A percentile compares a stretch with the other conserved stretches of the same genome.
Conservation (phyloP, 1,284 basidiomycete genomes). For the Hortiboletus rubellus region DNA sequence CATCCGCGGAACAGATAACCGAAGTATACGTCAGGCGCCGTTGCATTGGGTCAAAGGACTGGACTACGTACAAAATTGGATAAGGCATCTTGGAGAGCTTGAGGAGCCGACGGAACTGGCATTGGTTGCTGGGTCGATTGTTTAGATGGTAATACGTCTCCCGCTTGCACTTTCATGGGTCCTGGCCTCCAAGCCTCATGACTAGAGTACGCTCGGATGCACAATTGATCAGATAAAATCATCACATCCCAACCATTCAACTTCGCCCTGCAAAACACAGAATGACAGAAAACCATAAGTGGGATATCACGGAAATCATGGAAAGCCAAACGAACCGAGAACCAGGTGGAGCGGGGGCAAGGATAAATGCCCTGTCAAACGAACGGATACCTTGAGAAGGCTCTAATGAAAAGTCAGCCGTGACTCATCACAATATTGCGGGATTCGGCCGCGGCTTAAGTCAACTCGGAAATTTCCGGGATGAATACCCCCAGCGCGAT, state of each 20-base stretch:
- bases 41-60: slow-evolving; percentile 4
- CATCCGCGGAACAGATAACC: slow-evolving; percentile 8
- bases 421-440: slow-evolving; percentile 16
- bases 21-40: slow-evolving; percentile 4
- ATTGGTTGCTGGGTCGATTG: slow-evolving; percentile 23
- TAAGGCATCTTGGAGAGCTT: slow-evolving; percentile 49
- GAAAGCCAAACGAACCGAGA: slow-evolving; percentile 63
- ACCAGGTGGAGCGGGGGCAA: slow-evolving; percentile 77
- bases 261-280: slow-evolving; percentile 58
- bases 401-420: slow-evolving; percentile 39
- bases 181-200: slow-evolving; percentile 77
- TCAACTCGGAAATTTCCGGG: slow-evolving; percentile 20
- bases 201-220: slow-evolving; percentile 81
- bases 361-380: slow-evolving; percentile 90
- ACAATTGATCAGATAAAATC: slow-evolving; percentile 88
- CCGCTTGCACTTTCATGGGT: slow-evolving; percentile 64
- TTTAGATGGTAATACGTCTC: slow-evolving; percentile 31
- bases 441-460: slow-evolving; percentile 1
- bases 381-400: slow-evolving; percentile 75
- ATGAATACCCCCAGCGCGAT: slow-evolving; percentile 4
- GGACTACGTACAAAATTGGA: slow-evolving; percentile 52
- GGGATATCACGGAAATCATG: not conserved
- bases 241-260: slow-evolving; percentile 86
- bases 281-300: not conserved
- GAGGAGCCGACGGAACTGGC: slow-evolving; percentile 29